Base-by-base conservation (phyloP, 176 grass and related monocot species). In the Aegilops sharonensis region DNA sequence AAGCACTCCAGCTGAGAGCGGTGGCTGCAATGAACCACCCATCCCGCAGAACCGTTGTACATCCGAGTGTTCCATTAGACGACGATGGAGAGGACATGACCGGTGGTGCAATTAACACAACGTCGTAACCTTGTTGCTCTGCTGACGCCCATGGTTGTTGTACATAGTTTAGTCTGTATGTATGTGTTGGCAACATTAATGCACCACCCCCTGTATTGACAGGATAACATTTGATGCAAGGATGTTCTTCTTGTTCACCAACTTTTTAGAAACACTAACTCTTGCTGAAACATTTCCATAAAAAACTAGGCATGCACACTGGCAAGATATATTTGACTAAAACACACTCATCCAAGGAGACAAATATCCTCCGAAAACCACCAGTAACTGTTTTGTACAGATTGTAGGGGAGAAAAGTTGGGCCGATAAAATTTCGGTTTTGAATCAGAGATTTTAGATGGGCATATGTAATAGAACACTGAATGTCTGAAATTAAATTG, bases 1-100 rank as follows among this genome's bases (percentile, higher is more conserved):
- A 91, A 87, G 77, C 89, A 91, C 75, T 90, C 84, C 11, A 60
- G 74, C 25, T 90, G 57, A 87, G 63, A 57, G 5, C 24, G 18
- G 5, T 54, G 15, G 52, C 9, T 30, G 2, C 71, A 78, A 27
- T 3, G 40, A 25, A 36, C 4, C 43, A 21, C n/a, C 35, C 57
- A 79, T 79, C 59, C 31, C 56, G 15, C 30, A 59, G 6, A 83
- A 34, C 6, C 4, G 11, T 18, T 78, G 84, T 57, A 35, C 56
- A 72, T 79, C 78, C 29, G 17, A 64, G 10, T 75, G 68, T 42
- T 85, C 31, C 32, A 4, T 74, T 84, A 85, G 68, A 79, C 32
- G 42, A 48, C 1, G 8, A 80, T 20, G 39, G 31, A 89, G 57
- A 66, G 78, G 42, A 56, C 21, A 25, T 71, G 18, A 64, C 65